Conservation (phyloP, 1,284 basidiomycete genomes). For the Cutaneotrichosporon dermatis region DNA sequence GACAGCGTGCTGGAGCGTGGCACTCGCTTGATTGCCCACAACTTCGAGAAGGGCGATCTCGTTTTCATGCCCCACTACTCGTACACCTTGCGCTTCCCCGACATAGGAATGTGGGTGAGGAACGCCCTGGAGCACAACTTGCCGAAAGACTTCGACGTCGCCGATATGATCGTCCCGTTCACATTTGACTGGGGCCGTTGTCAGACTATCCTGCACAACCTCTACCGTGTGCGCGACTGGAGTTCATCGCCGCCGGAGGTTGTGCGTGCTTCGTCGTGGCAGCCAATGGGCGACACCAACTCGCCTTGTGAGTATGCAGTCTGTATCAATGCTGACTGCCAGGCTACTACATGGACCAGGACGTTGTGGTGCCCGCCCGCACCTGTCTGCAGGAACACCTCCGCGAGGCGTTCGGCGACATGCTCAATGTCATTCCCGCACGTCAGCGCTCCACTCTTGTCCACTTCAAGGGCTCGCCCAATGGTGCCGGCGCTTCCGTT, state of each 20-base stretch:
- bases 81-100: slow-evolving; percentile 12
- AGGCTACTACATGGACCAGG: slow-evolving; percentile 31
- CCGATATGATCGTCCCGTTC: slow-evolving; percentile 43
- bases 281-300: slow-evolving; percentile 34
- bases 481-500: slow-evolving; percentile 22
- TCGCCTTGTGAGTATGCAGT: slow-evolving; percentile 15
- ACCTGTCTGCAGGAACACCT: slow-evolving; percentile 31
- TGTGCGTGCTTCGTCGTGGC: slow-evolving; percentile 20
- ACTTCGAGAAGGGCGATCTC: slow-evolving; percentile 31
- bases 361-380: slow-evolving; percentile 34
- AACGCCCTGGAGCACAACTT: slow-evolving; percentile 23
- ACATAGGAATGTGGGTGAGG: slow-evolving; percentile 18
- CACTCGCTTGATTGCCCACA: slow-evolving; percentile 19
- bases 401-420: slow-evolving; percentile 20
- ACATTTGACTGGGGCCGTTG: slow-evolving; percentile 47
- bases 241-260: not conserved
- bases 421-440: slow-evolving; percentile 20
- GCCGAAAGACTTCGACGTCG: slow-evolving; percentile 14
- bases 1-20: slow-evolving; percentile 30
- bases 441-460: slow-evolving; percentile 14
- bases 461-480: slow-evolving; percentile 30
- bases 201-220: slow-evolving; percentile 20
- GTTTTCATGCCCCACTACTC: slow-evolving; percentile 44
- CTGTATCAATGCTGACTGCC: not conserved
- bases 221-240: slow-evolving; percentile 18